Base-by-base conservation (phyloP, 805 yeast species). In the Isabelozyma heimii region DNA sequence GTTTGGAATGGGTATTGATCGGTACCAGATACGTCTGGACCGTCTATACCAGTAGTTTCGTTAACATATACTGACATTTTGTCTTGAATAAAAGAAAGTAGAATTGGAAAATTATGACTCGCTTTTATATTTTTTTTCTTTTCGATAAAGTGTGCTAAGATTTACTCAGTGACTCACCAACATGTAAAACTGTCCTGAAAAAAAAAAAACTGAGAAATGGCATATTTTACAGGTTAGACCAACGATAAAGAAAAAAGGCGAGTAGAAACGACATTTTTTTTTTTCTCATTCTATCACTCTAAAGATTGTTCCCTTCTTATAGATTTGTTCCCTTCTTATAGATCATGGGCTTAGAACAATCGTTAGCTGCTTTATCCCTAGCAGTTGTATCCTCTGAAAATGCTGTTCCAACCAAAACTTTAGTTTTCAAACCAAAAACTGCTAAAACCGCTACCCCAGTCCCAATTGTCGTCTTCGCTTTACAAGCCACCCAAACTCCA, bases 401-500 rank as follows among this genome's bases (percentile, higher is more conserved):
- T 37, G 76, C 86, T 2, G 52, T 73, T 26, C 73, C 83, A 27
- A 79, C 89, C 52, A 90, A 90, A 69, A 80, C 91, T 4, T 74
- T 90, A 52, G 91, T 90, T 26, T 90, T 90, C 81, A 90, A 90
- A 72, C 96, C 96, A 59, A 90, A 90, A 72, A 89, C 96, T 43
- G 85, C 96, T 37, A 90, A 90, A 63, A 72, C 89, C 43, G 89
- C 88, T 45, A 67, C 80, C 15, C 87, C 94, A 26, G 83, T 87
- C 39, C 96, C 97, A 40, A 79, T 90, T 28, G 80, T 90, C 46
- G 89, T 89, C 30, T 78, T 90, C 60, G 96, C 96, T 7, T 76
- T 85, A 50, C 80, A 80, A 33, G 59, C 83, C 2, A 87, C 96
- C 5, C 73, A 76, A 43, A 89, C 96, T 33, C 89, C 95, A 43